phyloP scores from a whole-genome alignment of 208 protist species.

The Leishmania tarentolae region DNA sequence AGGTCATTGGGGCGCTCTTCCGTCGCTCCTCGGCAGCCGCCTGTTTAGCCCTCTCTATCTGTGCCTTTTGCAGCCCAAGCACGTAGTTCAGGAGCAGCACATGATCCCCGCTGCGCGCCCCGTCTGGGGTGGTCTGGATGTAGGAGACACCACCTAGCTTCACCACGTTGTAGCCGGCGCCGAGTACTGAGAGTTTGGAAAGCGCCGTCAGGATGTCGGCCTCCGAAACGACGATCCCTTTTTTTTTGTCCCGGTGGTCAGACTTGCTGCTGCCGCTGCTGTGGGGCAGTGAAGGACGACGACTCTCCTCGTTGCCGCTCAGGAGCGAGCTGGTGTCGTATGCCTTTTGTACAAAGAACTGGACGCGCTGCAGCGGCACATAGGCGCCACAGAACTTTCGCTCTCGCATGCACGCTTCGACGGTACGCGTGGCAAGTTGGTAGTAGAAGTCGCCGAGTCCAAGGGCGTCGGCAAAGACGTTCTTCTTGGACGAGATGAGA shows the following conservation, averaged over 20 bases:
- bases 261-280: conserved; percentile 10
- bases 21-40: neutral
- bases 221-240: conserved; percentile 52
- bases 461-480: conserved; percentile 77
- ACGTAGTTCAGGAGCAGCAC: conserved; percentile 67
- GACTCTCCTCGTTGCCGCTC: conserved; percentile 13
- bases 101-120: conserved; percentile 56
- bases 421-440: conserved; percentile 73
- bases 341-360: conserved; percentile 58
- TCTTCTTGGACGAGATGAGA: conserved; percentile 87
- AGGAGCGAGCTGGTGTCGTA: conserved; percentile 47
- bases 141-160: conserved; percentile 65
- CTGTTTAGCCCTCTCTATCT: conserved; percentile 35
- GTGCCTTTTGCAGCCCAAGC: conserved; percentile 45
- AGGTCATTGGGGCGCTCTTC: neutral
- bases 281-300: neutral
- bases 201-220: conserved; percentile 74
- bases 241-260: neutral
- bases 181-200: conserved; percentile 71
- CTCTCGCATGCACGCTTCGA: conserved; percentile 86
- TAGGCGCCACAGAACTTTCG: conserved; percentile 85
- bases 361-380: conserved; percentile 67
- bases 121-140: conserved; percentile 86
- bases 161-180: conserved; percentile 81
- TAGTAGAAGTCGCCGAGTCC: conserved; percentile 90